A percentile compares a stretch with the other conserved stretches of the same genome.
Evolutionary conservation across 2,329 filamentous ascomycete genomes (phyloP).

Genomic region (Scopulariopsis brevicaulis): DNA sequence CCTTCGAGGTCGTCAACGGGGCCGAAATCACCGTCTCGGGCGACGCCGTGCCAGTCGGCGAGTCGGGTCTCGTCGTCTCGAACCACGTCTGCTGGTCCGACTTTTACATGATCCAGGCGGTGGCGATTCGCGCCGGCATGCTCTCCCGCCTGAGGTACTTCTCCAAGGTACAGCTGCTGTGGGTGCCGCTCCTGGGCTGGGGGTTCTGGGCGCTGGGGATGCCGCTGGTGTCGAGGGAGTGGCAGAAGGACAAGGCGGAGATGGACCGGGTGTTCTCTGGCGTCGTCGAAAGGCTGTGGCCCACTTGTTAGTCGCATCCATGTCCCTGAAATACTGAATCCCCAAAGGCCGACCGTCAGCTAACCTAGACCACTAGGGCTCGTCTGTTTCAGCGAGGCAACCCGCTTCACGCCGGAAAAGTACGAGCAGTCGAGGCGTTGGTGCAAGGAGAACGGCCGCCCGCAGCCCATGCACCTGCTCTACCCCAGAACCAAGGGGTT

Average conservation of each 20-base stretch:
- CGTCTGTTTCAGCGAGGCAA: slow-evolving; percentile 54
- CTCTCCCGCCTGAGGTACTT: slow-evolving; percentile 51
- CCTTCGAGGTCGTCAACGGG: slow-evolving; percentile 43
- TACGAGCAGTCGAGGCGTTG: slow-evolving; percentile 36
- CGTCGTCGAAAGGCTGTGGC: slow-evolving; percentile 38
- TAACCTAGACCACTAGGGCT: slow-evolving; percentile 33
- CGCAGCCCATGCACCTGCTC: slow-evolving; percentile 43
- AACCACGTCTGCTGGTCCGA: slow-evolving; percentile 53
- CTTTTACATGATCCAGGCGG: slow-evolving; percentile 52
- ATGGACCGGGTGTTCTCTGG: slow-evolving; percentile 45
- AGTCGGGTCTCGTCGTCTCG: slow-evolving; percentile 47
- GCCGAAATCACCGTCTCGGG: slow-evolving; percentile 41
- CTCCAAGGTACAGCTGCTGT: slow-evolving; percentile 45
- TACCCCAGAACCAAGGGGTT: slow-evolving; percentile 52
- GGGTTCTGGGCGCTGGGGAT: slow-evolving; percentile 54
- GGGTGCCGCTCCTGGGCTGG: slow-evolving; percentile 52
- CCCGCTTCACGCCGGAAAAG: slow-evolving; percentile 43
- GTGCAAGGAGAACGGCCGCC: slow-evolving; percentile 36
- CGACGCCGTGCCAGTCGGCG: slow-evolving; percentile 34
- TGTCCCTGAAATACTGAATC: neutral
- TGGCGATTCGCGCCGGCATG: slow-evolving; percentile 43
- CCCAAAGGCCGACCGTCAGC: neutral
- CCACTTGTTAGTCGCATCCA: slow-evolving; percentile 38
- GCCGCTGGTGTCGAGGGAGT: slow-evolving; percentile 49
- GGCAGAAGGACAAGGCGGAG: slow-evolving; percentile 43